Percentiles rank a stretch among this genome's conserved stretches.
Evolutionary conservation across 2,329 filamentous ascomycete species (phyloP).

Genomic region (Laburnicola sp.): DNA sequence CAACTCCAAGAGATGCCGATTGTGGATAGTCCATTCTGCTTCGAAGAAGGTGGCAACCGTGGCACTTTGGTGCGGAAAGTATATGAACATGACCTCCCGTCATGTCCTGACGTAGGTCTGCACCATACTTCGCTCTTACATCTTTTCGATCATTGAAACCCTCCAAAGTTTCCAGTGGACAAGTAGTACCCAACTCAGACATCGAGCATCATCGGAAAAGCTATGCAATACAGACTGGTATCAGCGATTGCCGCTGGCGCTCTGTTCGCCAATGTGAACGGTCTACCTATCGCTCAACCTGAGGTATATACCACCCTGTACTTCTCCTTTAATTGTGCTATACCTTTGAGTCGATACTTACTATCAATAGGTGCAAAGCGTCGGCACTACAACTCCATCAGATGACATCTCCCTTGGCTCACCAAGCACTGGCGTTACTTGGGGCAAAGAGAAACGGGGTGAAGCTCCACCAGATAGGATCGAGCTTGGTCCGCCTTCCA

Average conservation of each 20-base stretch:
- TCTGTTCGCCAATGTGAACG: slow-evolving; percentile 25
- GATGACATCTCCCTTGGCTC: slow-evolving; percentile 21
- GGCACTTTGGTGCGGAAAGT: slow-evolving; percentile 18
- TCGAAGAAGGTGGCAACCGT: slow-evolving; percentile 22
- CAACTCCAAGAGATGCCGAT: slow-evolving; percentile 4
- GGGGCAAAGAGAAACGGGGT: slow-evolving; percentile 21
- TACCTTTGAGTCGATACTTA: slow-evolving; percentile 2
- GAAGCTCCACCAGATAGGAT: slow-evolving; percentile 12
- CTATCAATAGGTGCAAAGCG: slow-evolving; percentile 7
- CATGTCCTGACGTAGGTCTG: slow-evolving; percentile 15
- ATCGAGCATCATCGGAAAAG: slow-evolving; percentile 8
- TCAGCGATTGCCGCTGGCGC: slow-evolving; percentile 31
- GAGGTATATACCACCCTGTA: slow-evolving; percentile 18
- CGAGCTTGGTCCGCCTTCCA: slow-evolving; percentile 20
- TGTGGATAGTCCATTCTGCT: slow-evolving; percentile 11
- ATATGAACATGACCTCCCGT: slow-evolving; percentile 23
- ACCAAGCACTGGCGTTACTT: slow-evolving; percentile 22
- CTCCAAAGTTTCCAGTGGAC: background rate
- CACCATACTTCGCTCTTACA: slow-evolving; percentile 15
- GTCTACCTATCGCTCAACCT: slow-evolving; percentile 27
- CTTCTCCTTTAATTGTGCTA: background rate
- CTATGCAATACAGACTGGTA: slow-evolving; percentile 35
- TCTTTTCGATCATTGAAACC: background rate
- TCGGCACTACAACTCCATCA: slow-evolving; percentile 1
- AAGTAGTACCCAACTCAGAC: slow-evolving; percentile 9